Percentiles rank a stretch among this genome's conserved stretches.
Conservation (phyloP, 805 yeast species). For the Barnettozyma vustinii region DNA sequence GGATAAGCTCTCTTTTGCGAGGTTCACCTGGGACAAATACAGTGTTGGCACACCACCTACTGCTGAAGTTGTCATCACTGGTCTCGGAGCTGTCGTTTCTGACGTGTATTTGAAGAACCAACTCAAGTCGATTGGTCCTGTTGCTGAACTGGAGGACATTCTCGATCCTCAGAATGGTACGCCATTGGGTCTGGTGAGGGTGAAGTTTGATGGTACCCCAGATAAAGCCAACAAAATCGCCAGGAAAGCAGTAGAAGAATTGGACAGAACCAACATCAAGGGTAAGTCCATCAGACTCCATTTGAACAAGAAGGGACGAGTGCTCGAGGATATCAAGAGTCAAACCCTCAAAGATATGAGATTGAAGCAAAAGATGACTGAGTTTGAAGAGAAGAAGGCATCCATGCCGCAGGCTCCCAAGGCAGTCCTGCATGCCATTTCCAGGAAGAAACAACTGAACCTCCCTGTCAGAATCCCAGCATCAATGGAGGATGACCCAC, state of each 20-base stretch:
- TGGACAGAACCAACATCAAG: conserved; percentile 41
- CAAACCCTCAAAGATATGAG: conserved; percentile 7
- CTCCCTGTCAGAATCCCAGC: neutral
- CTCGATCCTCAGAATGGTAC: conserved; percentile 73
- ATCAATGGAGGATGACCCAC: neutral
- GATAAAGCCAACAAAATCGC: conserved; percentile 46
- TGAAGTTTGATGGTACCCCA: conserved; percentile 52
- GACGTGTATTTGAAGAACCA: conserved; percentile 43
- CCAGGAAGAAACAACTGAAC: conserved; percentile 2
- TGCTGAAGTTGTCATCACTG: conserved; percentile 64
- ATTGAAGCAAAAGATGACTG: conserved; percentile 14
- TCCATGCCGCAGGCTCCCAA: conserved; percentile 24
- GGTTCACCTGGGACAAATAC: conserved; percentile 49
- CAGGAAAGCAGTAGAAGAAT: conserved; percentile 35
- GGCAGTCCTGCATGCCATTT: conserved; percentile 16
- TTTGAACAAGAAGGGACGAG: conserved; percentile 35
- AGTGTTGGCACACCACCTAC: conserved; percentile 75
- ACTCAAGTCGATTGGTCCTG: conserved; percentile 57
- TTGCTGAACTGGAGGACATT: conserved; percentile 52
- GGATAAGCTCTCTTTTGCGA: conserved; percentile 37
- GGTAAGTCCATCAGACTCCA: conserved; percentile 50
- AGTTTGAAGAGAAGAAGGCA: conserved; percentile 23
- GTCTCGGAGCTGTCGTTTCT: conserved; percentile 49
- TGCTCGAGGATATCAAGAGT: conserved; percentile 27
- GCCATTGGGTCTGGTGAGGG: conserved; percentile 66